These are phyloP conservation scores for Rhododendron ovatum DNA, from an alignment of 148 eudicot species.

Conservation along the genomic window DNA sequence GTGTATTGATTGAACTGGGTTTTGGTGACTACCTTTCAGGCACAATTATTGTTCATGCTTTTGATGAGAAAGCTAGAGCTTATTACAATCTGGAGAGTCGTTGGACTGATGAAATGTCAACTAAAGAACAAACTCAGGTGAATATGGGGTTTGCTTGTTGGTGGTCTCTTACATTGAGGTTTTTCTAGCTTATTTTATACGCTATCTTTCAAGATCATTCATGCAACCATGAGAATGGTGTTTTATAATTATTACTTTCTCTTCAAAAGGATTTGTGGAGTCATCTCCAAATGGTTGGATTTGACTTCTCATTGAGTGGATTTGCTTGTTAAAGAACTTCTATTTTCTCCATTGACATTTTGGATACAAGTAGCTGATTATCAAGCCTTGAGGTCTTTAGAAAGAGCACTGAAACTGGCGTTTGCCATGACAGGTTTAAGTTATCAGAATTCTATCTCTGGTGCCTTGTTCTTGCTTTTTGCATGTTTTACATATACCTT, in stretches of 20 bases:
- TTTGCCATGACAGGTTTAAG: neutral
- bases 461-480: neutral
- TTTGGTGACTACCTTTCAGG: slow-evolving; percentile 31
- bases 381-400: neutral
- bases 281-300: neutral
- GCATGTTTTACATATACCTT: neutral
- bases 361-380: neutral
- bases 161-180: neutral
- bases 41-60: slow-evolving; percentile 74
- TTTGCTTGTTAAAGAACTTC: neutral
- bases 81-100: slow-evolving; percentile 84
- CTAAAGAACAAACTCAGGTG: slow-evolving; percentile 55
- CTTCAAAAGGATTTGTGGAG: neutral
- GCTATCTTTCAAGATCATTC: neutral
- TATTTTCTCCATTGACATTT: neutral
- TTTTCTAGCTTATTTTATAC: neutral
- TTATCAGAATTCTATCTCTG: neutral
- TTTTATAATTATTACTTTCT: neutral
- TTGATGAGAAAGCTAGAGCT: slow-evolving; percentile 93
- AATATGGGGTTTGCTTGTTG: neutral
- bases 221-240: neutral
- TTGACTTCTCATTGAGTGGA: neutral
- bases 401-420: neutral
- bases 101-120: slow-evolving; percentile 42
- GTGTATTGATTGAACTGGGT: neutral